phyloP scores from a whole-genome alignment of 2,329 filamentous ascomycete species.

The Penicillium vulpinum region DNA sequence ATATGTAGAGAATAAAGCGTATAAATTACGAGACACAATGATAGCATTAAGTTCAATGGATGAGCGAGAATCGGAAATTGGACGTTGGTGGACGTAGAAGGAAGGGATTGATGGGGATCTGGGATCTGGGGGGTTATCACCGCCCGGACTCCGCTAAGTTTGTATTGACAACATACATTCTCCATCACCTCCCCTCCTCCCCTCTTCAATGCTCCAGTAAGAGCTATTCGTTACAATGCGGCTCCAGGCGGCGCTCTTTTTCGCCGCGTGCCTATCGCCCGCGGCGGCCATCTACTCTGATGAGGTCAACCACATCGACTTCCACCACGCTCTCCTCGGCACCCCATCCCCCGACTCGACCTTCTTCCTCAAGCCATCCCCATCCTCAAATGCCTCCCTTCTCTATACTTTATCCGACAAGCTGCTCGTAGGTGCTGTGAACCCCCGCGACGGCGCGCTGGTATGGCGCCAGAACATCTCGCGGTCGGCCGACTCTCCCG shows the following conservation, averaged over 20 bases:
- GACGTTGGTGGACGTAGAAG: neutral
- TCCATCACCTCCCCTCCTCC: constrained; percentile 7
- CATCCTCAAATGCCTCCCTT: constrained; percentile 79
- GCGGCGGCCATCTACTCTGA: constrained; percentile 76
- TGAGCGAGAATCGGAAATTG: neutral
- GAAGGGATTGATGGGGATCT: neutral
- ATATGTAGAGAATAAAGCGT: neutral
- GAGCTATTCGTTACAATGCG: constrained; percentile 37
- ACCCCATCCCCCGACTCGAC: constrained; percentile 78
- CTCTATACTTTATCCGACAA: constrained; percentile 89
- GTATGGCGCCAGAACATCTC: constrained; percentile 81
- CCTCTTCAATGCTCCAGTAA: constrained; percentile 35
- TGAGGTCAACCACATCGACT: constrained; percentile 89
- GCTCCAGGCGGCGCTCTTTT: constrained; percentile 42
- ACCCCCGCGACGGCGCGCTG: constrained; percentile 78
- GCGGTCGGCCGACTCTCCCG: constrained; percentile 37
- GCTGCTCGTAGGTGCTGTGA: constrained; percentile 79
- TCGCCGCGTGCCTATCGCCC: constrained; percentile 51
- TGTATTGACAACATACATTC: constrained; percentile 19
- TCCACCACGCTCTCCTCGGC: constrained; percentile 86
- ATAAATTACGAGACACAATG: neutral
- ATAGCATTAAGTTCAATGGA: neutral
- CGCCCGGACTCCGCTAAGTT: constrained; percentile 23
- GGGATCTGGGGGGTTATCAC: constrained; percentile 16
- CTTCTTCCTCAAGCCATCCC: constrained; percentile 88